phyloP scores from a whole-genome alignment of 768 basidiomycete genomes.

The Naganishia vaughanmartiniae region DNA sequence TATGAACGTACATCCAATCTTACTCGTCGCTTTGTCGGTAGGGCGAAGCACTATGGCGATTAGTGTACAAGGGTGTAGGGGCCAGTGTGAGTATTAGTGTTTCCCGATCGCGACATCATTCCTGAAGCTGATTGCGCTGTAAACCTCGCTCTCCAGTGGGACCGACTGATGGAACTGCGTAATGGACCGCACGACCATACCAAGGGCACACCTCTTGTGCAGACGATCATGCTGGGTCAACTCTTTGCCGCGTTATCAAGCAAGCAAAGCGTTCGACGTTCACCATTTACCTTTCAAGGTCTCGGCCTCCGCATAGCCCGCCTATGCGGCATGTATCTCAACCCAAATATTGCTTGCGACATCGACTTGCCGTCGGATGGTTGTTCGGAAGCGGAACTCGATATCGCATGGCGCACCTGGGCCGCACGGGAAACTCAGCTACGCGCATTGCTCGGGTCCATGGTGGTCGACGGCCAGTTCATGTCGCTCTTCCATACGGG shows the following conservation, averaged over 20 bases:
- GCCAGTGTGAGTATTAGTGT: conserved; percentile 13
- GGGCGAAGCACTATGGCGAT: conserved; percentile 31
- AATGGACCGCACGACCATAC: conserved; percentile 24
- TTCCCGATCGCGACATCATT: not conserved
- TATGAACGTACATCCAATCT: not conserved
- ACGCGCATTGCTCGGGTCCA: conserved; percentile 20
- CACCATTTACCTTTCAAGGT: conserved; percentile 26
- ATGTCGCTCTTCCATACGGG: conserved; percentile 20
- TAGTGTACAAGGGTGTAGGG: conserved; percentile 29
- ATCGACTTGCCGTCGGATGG: conserved; percentile 23
- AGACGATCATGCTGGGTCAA: conserved; percentile 29
- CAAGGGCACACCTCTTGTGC: conserved; percentile 25
- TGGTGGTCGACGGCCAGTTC: conserved; percentile 30
- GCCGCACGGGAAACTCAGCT: conserved; percentile 29
- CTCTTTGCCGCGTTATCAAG: conserved; percentile 26
- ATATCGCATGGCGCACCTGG: conserved; percentile 28
- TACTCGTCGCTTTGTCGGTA: not conserved
- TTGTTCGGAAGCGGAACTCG: conserved; percentile 28
- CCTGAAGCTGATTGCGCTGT: not conserved
- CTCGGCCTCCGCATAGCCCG: conserved; percentile 25
- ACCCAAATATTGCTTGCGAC: conserved; percentile 22
- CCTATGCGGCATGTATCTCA: conserved; percentile 19
- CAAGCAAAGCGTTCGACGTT: conserved; percentile 18
- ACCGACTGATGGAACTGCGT: conserved; percentile 26
- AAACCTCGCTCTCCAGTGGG: conserved; percentile 19